Base-by-base conservation (phyloP, 2,329 filamentous ascomycete genomes). In the Fusarium graminum region DNA sequence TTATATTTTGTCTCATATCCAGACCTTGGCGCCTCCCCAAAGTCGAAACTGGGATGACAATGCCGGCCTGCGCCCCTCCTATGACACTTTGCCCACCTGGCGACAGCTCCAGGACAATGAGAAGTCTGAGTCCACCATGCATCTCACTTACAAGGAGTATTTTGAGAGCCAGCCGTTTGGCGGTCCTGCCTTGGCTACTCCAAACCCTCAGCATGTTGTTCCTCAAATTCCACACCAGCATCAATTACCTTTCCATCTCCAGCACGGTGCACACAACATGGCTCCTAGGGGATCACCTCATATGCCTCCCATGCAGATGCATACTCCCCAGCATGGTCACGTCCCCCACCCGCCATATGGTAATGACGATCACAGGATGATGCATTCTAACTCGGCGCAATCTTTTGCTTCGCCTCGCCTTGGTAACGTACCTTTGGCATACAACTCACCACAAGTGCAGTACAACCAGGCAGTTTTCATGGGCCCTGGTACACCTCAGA, bases 281-380 rank as follows among this genome's bases (percentile, higher is more conserved):
- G 85, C 86, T 26, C 87, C 89, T 69, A 84, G 90, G 44, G 87
- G 89, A 72, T 90, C 90, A 25, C 88, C 92, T 39, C 90, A 93
- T 60, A 92, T 93, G 74, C 88, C 90, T 19, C 88, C 90, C 17
- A 92, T 93, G 76, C 91, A 91, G 72, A 89, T 93, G 78, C 91
- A 93, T 72, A 86, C 85, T 26, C 89, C 90, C 62, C 90, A 91
- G 57, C 92, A 93, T 72, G 82, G 80, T 6, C 90, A 90, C 67
- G 86, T 85, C 7, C 86, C 88, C 40, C 86, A 87, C 51, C 84
- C 85, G 16, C 85, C 87, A 4, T 91, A 89, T 68, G 92, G 90
- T 71, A 89, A 88, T 69, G 94, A 97, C 69, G 91, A 93, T 59
- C 92, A 94, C 74, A 88, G 93, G 50, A 97, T 97, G 92, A 91